A percentile compares a stretch with the other conserved stretches of the same genome.
These are phyloP conservation scores for Trametes hirsuta DNA, from an alignment of 1,284 basidiomycete genomes.

Conservation along the genomic window DNA sequence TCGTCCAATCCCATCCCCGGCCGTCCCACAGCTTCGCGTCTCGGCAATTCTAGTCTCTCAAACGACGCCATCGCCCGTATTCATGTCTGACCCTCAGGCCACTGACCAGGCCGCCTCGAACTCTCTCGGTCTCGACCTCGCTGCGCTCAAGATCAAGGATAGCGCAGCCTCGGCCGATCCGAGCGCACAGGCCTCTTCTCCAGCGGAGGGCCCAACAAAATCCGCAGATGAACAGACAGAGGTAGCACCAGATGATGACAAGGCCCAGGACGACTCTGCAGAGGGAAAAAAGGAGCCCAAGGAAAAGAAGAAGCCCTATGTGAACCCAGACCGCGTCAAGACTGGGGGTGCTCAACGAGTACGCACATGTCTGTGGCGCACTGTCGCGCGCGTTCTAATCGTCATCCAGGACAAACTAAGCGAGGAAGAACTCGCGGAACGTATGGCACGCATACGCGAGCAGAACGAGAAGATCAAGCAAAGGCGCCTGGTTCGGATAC, in stretches of 20 bases:
- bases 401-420: conserved; percentile 67
- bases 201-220: conserved; percentile 3
- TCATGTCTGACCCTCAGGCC: conserved; percentile 22
- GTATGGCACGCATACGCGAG: conserved; percentile 74
- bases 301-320: conserved; percentile 56
- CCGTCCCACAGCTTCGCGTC: conserved; percentile 17
- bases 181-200: conserved; percentile 6
- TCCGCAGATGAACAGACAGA: conserved; percentile 14
- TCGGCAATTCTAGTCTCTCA: conserved; percentile 22
- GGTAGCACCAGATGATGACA: conserved; percentile 5
- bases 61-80: conserved; percentile 1
- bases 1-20: background rate
- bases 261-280: conserved; percentile 20
- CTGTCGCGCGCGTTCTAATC: conserved; percentile 11
- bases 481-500: conserved; percentile 57
- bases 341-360: conserved; percentile 77
- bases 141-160: conserved; percentile 43
- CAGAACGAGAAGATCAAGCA: conserved; percentile 85
- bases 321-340: conserved; percentile 77
- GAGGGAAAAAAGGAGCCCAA: conserved; percentile 25
- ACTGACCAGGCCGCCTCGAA: conserved; percentile 44
- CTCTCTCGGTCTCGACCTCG: conserved; percentile 70
- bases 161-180: conserved; percentile 21
- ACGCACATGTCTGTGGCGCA: conserved; percentile 29
- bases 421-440: conserved; percentile 70